Percentiles rank a stretch among this genome's conserved stretches.
phyloP scores from a whole-genome alignment of 2,329 filamentous ascomycete species.

The Sclerotiophoma versabilis region DNA sequence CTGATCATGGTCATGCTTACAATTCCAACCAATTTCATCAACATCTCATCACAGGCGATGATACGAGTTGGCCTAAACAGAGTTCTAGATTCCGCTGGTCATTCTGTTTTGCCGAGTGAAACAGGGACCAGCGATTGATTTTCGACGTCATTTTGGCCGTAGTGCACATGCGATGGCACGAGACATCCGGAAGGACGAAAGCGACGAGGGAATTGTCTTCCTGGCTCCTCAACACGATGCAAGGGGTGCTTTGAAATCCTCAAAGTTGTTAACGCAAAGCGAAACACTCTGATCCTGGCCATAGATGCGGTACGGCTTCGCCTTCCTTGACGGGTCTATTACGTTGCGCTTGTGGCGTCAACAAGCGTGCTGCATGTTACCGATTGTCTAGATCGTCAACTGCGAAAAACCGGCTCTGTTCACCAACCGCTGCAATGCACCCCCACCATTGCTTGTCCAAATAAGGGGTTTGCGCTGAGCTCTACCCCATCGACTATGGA shows the following conservation, averaged over 20 bases:
- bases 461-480: not conserved
- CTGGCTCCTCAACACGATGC: not conserved
- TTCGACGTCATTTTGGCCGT: slow-evolving; percentile 7
- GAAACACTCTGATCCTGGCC: not conserved
- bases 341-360: slow-evolving; percentile 17
- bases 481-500: slow-evolving; percentile 5
- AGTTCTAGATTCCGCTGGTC: slow-evolving; percentile 11
- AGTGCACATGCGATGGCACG: not conserved
- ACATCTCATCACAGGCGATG: no score
- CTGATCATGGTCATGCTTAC: not conserved
- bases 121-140: not conserved
- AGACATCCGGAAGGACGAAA: slow-evolving; percentile 2
- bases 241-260: not conserved
- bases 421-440: slow-evolving; percentile 3
- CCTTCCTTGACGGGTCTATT: not conserved
- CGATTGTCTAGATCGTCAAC: not conserved
- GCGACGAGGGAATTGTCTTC: slow-evolving; percentile 1
- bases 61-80: not conserved
- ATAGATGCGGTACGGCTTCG: not conserved
- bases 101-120: not conserved
- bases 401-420: not conserved
- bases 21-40: no score
- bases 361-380: slow-evolving; percentile 14
- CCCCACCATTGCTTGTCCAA: slow-evolving; percentile 1
- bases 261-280: not conserved